A percentile compares a stretch with the other conserved stretches of the same genome.
Conservation (phyloP, 2,329 filamentous ascomycete genomes). For the Fusarium sterilihyphosum region DNA sequence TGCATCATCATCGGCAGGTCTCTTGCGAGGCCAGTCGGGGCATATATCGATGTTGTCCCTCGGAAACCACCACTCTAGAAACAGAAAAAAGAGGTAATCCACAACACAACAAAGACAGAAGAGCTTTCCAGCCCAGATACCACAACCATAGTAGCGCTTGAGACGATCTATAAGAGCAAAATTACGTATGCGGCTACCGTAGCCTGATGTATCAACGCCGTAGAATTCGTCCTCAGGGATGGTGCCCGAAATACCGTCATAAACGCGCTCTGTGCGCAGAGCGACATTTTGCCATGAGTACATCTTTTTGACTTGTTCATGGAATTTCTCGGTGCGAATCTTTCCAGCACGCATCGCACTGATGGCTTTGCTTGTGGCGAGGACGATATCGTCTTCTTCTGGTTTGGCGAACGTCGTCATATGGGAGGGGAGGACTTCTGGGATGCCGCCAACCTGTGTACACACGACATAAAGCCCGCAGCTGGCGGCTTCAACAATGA, state of each 20-base stretch:
- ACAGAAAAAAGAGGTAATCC: constrained; percentile 90
- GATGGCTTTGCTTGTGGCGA: constrained; percentile 89
- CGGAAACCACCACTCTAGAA: constrained; percentile 88
- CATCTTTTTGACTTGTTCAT: constrained; percentile 97
- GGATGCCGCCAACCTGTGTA: constrained; percentile 95
- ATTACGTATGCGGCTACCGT: constrained; percentile 78
- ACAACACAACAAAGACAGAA: constrained; percentile 95
- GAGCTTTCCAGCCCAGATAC: constrained; percentile 97
- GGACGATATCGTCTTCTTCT: constrained; percentile 93
- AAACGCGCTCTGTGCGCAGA: constrained; percentile 91
- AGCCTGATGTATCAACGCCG: constrained; percentile 76
- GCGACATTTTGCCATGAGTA: constrained; percentile 99
- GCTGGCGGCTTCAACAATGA: constrained; percentile 95
- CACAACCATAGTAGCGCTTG: constrained; percentile 97
- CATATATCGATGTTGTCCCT: constrained; percentile 88
- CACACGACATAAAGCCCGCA: constrained; percentile 97
- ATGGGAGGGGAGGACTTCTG: constrained; percentile 92
- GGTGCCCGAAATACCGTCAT: constrained; percentile 90
- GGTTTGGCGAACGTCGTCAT: constrained; percentile 99
- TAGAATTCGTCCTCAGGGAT: constrained; percentile 90
- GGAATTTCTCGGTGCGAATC: constrained; percentile 91
- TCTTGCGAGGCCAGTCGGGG: constrained; percentile 89
- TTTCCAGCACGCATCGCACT: constrained; percentile 84
- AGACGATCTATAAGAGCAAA: constrained; percentile 94
- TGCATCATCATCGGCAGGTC: constrained; percentile 45